Base-by-base conservation (phyloP, 495 filamentous ascomycete species). In the Thozetella sp. region DNA sequence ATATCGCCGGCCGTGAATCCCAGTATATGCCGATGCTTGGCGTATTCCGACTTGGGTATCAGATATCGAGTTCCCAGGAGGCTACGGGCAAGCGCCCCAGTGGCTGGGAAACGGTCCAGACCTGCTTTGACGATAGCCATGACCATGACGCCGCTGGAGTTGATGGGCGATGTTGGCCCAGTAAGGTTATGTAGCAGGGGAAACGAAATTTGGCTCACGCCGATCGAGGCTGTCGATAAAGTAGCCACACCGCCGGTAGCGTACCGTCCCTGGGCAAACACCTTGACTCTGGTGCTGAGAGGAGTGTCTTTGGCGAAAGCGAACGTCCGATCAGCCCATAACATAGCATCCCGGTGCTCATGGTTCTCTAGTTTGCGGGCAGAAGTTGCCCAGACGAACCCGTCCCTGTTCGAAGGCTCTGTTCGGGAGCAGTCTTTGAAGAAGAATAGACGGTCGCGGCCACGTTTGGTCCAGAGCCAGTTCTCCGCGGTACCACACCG, bases 401-500 rank as follows among this genome's bases (percentile, higher is more conserved):
- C 65, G 67, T 94, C 90, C 2, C 81, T 48, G 0, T 72, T 61
- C 0, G 78, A 66, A 19, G 71, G 56, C 2, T 80, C 79, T 12
- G 78, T 71, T 37, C 75, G 79, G 2, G 73, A 69, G 0, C 83
- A 82, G 40, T 94, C 89, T 48, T 90, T 74, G 69, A 92, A 92
- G 20, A 93, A 72, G 59, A 82, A 93, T 3, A 90, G 26, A 0
- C 63, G 59, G 17, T 57, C 48, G 3, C 60, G 54, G 4, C 25
- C 20, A 9, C 13, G 67, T 57, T 73, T 81, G 22, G 69, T 68
- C 58, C 91, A 86, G 10, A 94, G 74, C 27, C 78, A 77, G 9
- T 79, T 75, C 45, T 74, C 79, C 0, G 92, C 82, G 2, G 86
- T 92, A 17, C 90, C 92, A 65, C 92, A 96, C 1, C 85, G 59